These are phyloP conservation scores for Tylopilus cervinicoccineus DNA, from an alignment of 768 basidiomycete species.

Conservation along the genomic window DNA sequence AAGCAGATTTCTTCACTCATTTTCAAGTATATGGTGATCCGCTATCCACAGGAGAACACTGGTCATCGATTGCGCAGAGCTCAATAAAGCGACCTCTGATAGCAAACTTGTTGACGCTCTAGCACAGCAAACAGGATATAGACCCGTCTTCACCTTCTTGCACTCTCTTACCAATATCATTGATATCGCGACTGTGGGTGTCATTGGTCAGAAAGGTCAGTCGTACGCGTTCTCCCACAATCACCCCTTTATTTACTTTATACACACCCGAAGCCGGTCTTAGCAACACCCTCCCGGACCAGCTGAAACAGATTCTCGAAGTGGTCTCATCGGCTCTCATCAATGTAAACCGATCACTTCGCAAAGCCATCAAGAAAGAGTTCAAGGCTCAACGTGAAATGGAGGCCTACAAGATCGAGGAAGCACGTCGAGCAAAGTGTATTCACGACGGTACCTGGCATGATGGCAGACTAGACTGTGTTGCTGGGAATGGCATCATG, in stretches of 20 bases:
- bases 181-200: conserved; percentile 86
- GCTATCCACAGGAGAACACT: conserved; percentile 53
- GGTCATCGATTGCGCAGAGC: conserved; percentile 77
- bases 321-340: conserved; percentile 73
- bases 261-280: conserved; percentile 60
- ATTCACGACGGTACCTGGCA: conserved; percentile 73
- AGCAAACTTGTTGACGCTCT: conserved; percentile 60
- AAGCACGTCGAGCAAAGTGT: conserved; percentile 37
- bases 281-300: conserved; percentile 71
- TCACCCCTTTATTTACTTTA: background rate
- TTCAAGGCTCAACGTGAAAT: conserved; percentile 37
- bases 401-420: conserved; percentile 35
- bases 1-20: conserved; percentile 3
- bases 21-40: background rate
- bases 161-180: conserved; percentile 78
- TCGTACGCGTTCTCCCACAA: background rate
- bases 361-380: conserved; percentile 38
- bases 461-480: conserved; percentile 79
- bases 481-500: conserved; percentile 86
- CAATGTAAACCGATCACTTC: conserved; percentile 52
- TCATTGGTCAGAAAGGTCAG: conserved; percentile 93
- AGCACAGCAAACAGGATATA: conserved; percentile 83
- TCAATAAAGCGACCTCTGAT: conserved; percentile 70
- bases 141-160: conserved; percentile 84
- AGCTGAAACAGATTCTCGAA: conserved; percentile 80